Evolutionary conservation across 2,329 filamentous ascomycete species (phyloP).

Genomic region (Talaromyces sp.): DNA sequence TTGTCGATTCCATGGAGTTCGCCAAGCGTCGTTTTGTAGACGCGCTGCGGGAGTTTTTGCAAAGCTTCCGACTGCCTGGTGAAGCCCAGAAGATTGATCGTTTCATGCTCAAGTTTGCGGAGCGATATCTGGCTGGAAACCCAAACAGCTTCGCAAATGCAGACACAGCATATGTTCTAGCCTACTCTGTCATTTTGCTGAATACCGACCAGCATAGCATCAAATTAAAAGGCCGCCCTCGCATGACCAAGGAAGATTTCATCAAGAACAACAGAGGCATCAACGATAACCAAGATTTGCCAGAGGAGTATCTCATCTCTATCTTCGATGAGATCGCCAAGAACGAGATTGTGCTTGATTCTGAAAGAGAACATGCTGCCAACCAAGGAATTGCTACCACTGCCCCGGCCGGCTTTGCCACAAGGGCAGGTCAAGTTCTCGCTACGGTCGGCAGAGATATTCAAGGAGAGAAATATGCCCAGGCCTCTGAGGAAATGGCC

Average conservation of each 20-base stretch:
- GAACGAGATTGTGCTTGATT: constrained; percentile 92
- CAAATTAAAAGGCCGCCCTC: constrained; percentile 68
- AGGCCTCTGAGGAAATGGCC: constrained; percentile 92
- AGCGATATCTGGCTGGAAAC: constrained; percentile 90
- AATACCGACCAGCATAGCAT: constrained; percentile 93
- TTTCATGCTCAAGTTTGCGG: constrained; percentile 98
- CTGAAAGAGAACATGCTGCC: constrained; percentile 83
- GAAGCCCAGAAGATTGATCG: constrained; percentile 99
- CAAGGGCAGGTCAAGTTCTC: constrained; percentile 79
- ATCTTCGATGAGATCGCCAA: constrained; percentile 90
- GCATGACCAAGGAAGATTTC: constrained; percentile 96
- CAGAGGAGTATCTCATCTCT: constrained; percentile 79
- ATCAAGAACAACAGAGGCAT: constrained; percentile 99
- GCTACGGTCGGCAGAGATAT: constrained; percentile 88
- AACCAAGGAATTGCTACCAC: constrained; percentile 63
- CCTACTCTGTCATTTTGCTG: constrained; percentile 93
- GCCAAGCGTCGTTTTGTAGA: constrained; percentile 87
- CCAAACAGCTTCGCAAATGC: constrained; percentile 97
- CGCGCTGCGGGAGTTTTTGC: constrained; percentile 82
- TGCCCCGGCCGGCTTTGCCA: constrained; percentile 64
- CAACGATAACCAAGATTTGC: constrained; percentile 91
- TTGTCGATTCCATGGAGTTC: constrained; percentile 95
- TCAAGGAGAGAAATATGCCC: constrained; percentile 86
- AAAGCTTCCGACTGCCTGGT: constrained; percentile 89
- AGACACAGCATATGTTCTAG: constrained; percentile 92